These are phyloP conservation scores for Talaromyces sp. DNA, from an alignment of 2,329 filamentous ascomycete genomes.

Conservation along the genomic window DNA sequence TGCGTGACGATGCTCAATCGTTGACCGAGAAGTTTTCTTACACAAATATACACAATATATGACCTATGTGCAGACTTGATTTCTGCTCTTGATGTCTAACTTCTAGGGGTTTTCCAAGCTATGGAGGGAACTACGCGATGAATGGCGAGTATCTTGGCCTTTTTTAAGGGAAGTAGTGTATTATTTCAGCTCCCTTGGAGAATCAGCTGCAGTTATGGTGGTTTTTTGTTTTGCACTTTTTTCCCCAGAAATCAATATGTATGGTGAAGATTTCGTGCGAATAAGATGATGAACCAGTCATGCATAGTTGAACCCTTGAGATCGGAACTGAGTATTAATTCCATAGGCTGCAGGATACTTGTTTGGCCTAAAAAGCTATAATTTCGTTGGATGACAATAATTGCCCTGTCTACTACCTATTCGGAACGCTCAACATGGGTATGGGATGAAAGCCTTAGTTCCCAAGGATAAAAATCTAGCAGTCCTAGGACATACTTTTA, in stretches of 20 bases:
- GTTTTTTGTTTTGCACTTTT: too few species aligned
- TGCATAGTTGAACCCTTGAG: background rate
- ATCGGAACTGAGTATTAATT: background rate
- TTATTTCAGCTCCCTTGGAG: background rate
- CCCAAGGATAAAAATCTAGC: conserved; percentile 9
- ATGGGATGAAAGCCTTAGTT: background rate
- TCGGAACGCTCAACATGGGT: conserved; percentile 5
- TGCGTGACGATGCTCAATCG: background rate
- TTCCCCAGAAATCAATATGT: background rate
- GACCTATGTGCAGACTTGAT: too few species aligned
- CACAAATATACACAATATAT: too few species aligned
- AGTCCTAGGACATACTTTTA: background rate
- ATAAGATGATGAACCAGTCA: background rate
- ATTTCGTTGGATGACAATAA: background rate
- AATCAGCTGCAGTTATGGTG: background rate
- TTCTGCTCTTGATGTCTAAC: background rate
- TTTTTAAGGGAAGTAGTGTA: conserved; percentile 7
- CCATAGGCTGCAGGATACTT: background rate
- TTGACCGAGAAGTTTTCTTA: background rate
- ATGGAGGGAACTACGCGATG: background rate
- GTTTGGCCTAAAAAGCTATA: too few species aligned
- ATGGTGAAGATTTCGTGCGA: conserved; percentile 8
- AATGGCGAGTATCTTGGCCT: background rate
- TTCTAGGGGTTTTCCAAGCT: background rate
- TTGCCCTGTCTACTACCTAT: conserved; percentile 10